phyloP scores from a whole-genome alignment of 2,329 filamentous ascomycete genomes.

The Ophiostoma novo-ulmi region DNA sequence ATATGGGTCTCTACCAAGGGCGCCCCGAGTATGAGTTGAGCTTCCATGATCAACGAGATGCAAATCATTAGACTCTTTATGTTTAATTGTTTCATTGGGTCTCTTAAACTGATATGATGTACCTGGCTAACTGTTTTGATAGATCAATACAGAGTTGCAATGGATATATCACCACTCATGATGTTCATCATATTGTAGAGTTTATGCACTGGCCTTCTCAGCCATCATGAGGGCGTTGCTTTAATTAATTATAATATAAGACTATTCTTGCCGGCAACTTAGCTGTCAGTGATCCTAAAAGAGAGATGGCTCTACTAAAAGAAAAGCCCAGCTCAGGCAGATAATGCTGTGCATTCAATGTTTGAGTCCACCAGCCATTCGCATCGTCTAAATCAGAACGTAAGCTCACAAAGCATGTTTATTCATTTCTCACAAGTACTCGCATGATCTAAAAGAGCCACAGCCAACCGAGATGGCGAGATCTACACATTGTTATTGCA shows the following conservation, averaged over 20 bases:
- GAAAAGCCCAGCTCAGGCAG: too few relatives aligned
- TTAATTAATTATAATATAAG: background rate
- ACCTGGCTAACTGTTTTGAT: background rate
- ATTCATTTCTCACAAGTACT: background rate
- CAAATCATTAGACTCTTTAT: background rate
- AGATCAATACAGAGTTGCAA: background rate
- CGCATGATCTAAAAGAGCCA: background rate
- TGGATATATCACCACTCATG: background rate
- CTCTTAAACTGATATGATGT: background rate
- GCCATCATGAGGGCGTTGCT: background rate
- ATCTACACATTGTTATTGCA: background rate
- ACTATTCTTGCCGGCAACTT: background rate
- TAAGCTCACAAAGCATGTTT: background rate
- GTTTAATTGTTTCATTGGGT: background rate
- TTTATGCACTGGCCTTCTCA: background rate
- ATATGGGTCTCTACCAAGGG: conserved; percentile 2
- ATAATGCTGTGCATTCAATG: background rate
- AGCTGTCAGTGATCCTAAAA: background rate
- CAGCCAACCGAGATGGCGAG: background rate
- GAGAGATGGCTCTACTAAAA: background rate
- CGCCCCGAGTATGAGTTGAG: background rate
- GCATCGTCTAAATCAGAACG: background rate
- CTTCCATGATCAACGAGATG: background rate
- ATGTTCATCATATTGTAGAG: background rate
- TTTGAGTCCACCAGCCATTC: background rate